Percentiles rank a stretch among this genome's conserved stretches.
Conservation (phyloP, 129 eudicot species). For the Scalesia atractyloides region DNA sequence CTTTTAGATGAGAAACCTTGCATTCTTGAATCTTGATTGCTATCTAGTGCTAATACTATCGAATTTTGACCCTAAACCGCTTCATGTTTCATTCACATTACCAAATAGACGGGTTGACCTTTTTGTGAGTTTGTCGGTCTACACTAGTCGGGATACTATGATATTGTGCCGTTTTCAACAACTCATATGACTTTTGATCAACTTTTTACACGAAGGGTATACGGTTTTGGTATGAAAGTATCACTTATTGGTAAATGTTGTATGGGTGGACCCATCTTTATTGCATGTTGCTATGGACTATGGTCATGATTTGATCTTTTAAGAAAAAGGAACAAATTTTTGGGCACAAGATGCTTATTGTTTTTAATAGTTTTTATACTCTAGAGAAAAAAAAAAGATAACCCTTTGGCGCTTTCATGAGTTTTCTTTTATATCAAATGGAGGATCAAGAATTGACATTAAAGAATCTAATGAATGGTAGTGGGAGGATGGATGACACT, state of each 20-base stretch:
- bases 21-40: conserved; percentile 9
- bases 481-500: conserved; percentile 49
- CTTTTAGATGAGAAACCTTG: conserved; percentile 13
- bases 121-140: conserved; percentile 1
- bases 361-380: conserved; percentile 29
- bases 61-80: conserved; percentile 23
- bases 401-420: conserved; percentile 40
- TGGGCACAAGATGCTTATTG: conserved; percentile 48
- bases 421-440: conserved; percentile 28
- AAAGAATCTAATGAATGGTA: conserved; percentile 44
- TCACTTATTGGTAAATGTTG: neutral
- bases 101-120: conserved; percentile 21
- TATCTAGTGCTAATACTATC: conserved; percentile 10
- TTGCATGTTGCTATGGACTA: conserved; percentile 22
- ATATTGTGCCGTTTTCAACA: conserved; percentile 9
- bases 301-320: conserved; percentile 35
- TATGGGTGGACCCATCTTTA: conserved; percentile 16
- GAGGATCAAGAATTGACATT: conserved; percentile 37
- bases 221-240: neutral
- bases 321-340: conserved; percentile 24
- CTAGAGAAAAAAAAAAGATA: conserved; percentile 34
- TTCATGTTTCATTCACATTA: conserved; percentile 8
- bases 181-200: neutral
- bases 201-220: conserved; percentile 13
- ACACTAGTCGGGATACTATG: neutral